Conservation (phyloP, 208 protist genomes). For the Borovskyia barvae region DNA sequence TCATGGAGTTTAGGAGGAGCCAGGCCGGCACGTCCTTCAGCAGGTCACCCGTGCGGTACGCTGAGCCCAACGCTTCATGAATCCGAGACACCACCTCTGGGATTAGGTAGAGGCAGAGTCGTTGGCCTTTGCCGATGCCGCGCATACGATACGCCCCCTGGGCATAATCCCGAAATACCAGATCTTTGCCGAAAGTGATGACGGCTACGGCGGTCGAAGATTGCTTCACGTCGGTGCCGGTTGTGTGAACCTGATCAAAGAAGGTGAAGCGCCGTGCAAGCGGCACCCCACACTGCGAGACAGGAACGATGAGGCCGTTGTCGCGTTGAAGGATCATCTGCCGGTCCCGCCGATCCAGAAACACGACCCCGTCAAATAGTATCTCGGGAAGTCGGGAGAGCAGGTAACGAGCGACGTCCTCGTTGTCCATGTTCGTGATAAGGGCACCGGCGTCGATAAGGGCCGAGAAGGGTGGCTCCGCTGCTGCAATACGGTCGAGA, state of each 20-base stretch:
- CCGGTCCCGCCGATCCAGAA: constrained; percentile 89
- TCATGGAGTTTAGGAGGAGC: constrained; percentile 90
- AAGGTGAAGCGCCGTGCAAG: constrained; percentile 90
- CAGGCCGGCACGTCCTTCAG: constrained; percentile 85
- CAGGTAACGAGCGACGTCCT: constrained; percentile 88
- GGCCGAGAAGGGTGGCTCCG: constrained; percentile 80
- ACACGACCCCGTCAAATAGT: constrained; percentile 94
- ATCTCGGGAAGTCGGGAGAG: constrained; percentile 57
- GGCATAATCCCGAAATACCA: constrained; percentile 95
- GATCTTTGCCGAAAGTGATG: constrained; percentile 95
- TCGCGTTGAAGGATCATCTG: constrained; percentile 93
- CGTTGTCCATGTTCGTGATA: constrained; percentile 96
- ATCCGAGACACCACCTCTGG: constrained; percentile 88
- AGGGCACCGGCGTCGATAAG: constrained; percentile 96
- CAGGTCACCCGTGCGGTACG: constrained; percentile 44
- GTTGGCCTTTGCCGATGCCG: constrained; percentile 92
- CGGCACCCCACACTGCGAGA: constrained; percentile 93
- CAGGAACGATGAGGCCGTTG: constrained; percentile 74
- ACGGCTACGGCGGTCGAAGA: constrained; percentile 86
- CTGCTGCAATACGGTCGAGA: constrained; percentile 84
- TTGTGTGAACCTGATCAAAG: constrained; percentile 96
- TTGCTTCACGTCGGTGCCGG: constrained; percentile 95
- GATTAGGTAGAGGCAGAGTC: constrained; percentile 91
- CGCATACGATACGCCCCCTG: constrained; percentile 93
- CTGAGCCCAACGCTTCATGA: constrained; percentile 42